Evolutionary conservation across 129 eudicot genomes (phyloP).

Genomic region (Lactuca saligna): DNA sequence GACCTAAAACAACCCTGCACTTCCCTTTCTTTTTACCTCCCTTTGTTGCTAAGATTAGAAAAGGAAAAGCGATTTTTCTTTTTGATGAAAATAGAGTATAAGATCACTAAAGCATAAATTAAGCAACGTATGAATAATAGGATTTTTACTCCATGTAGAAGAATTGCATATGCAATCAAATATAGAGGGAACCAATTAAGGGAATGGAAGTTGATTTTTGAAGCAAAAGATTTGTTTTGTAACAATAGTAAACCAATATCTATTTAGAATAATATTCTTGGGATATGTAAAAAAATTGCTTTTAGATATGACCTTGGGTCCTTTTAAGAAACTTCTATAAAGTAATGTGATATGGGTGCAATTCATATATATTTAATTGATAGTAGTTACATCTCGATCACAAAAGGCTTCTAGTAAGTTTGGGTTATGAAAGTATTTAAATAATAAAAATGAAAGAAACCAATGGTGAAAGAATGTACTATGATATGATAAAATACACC

Average conservation of each 20-base stretch:
- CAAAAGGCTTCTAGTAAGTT: too few relatives aligned
- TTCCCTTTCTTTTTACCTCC: slow-evolving; percentile 26
- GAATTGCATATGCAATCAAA: slow-evolving; percentile 20
- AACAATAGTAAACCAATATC: background rate
- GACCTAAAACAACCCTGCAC: slow-evolving; percentile 15
- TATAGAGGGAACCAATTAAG: slow-evolving; percentile 9
- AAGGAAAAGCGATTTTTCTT: slow-evolving; percentile 34
- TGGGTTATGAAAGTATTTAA: too few relatives aligned
- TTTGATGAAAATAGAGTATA: slow-evolving; percentile 6
- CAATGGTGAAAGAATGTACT: too few relatives aligned
- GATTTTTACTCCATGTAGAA: slow-evolving; percentile 10
- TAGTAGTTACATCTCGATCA: too few relatives aligned
- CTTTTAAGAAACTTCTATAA: too few relatives aligned
- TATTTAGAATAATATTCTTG: background rate
- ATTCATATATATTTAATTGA: too few relatives aligned
- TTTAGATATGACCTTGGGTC: too few relatives aligned
- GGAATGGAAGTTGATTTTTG: slow-evolving; percentile 5
- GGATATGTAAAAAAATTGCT: background rate
- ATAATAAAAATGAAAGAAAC: too few relatives aligned
- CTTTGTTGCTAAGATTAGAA: slow-evolving; percentile 37
- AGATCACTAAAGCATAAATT: slow-evolving; percentile 22
- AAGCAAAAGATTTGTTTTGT: background rate
- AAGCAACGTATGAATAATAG: slow-evolving; percentile 26
- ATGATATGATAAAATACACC: too few relatives aligned
- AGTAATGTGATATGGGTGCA: too few relatives aligned